These are phyloP conservation scores for Priceomyces medius DNA, from an alignment of 805 yeast species.

Conservation along the genomic window DNA sequence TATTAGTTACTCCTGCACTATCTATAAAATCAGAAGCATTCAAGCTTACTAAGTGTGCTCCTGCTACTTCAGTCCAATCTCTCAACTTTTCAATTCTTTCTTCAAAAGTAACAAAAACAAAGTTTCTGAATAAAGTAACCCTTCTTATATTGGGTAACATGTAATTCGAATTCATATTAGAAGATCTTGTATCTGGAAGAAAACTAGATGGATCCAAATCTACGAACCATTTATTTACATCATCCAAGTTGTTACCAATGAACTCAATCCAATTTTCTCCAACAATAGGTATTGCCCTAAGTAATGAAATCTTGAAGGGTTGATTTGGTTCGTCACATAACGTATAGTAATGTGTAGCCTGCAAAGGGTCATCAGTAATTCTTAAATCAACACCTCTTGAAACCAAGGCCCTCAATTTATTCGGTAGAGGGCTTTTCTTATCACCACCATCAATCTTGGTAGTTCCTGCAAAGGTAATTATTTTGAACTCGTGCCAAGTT, in stretches of 20 bases:
- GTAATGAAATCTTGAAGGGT: constrained; percentile 22
- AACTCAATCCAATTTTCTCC: constrained; percentile 22
- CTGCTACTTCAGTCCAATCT: constrained; percentile 12
- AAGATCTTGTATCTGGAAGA: constrained; percentile 12
- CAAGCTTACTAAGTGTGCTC: neutral
- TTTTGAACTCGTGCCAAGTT: constrained; percentile 21
- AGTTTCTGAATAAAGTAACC: constrained; percentile 13
- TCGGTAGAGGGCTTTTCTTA: neutral
- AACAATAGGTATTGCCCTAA: constrained; percentile 29
- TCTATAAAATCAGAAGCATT: neutral
- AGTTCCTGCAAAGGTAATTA: constrained; percentile 7
- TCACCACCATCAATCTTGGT: neutral
- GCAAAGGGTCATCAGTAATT: constrained; percentile 13
- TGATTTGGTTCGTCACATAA: constrained; percentile 12
- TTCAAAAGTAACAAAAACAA: constrained; percentile 9
- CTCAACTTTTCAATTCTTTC: constrained; percentile 5
- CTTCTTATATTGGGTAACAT: constrained; percentile 15
- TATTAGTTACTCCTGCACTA: neutral
- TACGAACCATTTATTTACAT: constrained; percentile 22
- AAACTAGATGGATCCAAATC: constrained; percentile 11
- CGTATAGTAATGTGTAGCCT: constrained; percentile 25
- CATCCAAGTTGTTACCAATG: constrained; percentile 10
- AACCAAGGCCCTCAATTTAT: constrained; percentile 7
- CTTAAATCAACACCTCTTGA: constrained; percentile 18
- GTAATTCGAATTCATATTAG: constrained; percentile 4